Evolutionary conservation across 306 rosid species (phyloP).

Genomic region (Astragalus glycyphyllos): DNA sequence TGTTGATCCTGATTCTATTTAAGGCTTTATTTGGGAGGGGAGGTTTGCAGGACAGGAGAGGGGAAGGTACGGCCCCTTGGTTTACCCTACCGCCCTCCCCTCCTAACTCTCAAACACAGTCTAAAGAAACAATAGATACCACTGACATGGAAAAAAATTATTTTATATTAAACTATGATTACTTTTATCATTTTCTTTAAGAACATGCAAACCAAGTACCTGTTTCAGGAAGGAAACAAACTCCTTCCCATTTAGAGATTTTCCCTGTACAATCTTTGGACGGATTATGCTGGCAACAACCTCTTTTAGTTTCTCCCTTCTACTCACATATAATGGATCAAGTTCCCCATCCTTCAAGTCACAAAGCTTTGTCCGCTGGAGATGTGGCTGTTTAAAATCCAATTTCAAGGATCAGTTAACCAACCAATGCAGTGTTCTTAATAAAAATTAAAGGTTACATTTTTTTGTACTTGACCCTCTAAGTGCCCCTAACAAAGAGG

Average conservation of each 20-base stretch:
- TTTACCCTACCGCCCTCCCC: no score
- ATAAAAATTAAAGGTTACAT: conserved; percentile 21
- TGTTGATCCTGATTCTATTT: background rate
- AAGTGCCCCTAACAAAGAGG: background rate
- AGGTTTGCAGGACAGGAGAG: background rate
- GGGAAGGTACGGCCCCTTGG: background rate
- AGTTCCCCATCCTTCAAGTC: conserved; percentile 92
- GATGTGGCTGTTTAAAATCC: conserved; percentile 81
- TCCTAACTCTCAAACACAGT: no score
- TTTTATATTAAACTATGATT: background rate
- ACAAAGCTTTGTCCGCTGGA: conserved; percentile 93
- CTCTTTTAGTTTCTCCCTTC: conserved; percentile 80
- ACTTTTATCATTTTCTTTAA: background rate
- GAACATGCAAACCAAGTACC: conserved; percentile 53
- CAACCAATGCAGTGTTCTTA: conserved; percentile 3
- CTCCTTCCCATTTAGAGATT: conserved; percentile 79
- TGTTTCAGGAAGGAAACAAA: conserved; percentile 88
- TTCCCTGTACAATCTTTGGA: conserved; percentile 95
- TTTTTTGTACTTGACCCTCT: background rate
- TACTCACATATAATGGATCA: conserved; percentile 74
- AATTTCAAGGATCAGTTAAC: conserved; percentile 30
- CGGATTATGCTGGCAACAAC: conserved; percentile 79
- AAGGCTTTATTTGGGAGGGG: background rate
- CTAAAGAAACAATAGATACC: conserved; percentile 12
- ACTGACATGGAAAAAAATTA: conserved; percentile 1